These are phyloP conservation scores for Colletotrichum aenigma DNA, from an alignment of 2,329 filamentous ascomycete species.

Conservation along the genomic window DNA sequence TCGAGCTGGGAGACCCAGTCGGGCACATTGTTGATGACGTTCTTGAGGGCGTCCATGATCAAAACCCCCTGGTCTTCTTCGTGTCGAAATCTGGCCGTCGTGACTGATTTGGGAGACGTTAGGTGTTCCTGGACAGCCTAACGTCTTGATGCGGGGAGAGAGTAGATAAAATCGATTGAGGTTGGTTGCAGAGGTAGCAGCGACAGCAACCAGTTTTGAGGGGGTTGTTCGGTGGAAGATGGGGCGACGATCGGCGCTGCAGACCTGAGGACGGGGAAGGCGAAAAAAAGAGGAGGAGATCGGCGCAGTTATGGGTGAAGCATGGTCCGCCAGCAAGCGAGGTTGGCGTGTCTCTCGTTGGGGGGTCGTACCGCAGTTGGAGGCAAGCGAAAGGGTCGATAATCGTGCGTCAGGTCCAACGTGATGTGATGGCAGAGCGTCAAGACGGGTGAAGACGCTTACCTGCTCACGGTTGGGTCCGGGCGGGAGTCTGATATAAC, in stretches of 20 bases:
- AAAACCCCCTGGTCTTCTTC: slow-evolving; percentile 35
- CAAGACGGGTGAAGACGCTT: background rate
- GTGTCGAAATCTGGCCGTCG: slow-evolving; percentile 28
- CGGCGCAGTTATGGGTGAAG: slow-evolving; percentile 10
- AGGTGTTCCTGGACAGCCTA: slow-evolving; percentile 32
- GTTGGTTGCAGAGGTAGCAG: background rate
- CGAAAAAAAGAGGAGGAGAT: slow-evolving; percentile 16
- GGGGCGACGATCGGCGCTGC: slow-evolving; percentile 12
- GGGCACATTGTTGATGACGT: slow-evolving; percentile 60
- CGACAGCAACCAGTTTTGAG: background rate
- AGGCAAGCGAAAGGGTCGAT: background rate
- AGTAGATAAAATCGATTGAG: background rate
- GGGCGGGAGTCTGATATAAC: background rate
- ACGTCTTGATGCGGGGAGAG: slow-evolving; percentile 22
- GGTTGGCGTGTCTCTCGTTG: background rate
- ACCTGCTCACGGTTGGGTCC: background rate
- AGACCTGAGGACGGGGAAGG: slow-evolving; percentile 31
- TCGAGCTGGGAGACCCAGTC: slow-evolving; percentile 65
- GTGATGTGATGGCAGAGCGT: background rate
- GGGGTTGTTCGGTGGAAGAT: background rate
- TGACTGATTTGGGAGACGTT: slow-evolving; percentile 27
- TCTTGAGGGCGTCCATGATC: slow-evolving; percentile 61
- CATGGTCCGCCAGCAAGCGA: slow-evolving; percentile 16
- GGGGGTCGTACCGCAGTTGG: background rate
- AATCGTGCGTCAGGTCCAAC: background rate